Evolutionary conservation across 73 alveolate genomes (phyloP).

Genomic region (Tetrahymena thermophila): DNA sequence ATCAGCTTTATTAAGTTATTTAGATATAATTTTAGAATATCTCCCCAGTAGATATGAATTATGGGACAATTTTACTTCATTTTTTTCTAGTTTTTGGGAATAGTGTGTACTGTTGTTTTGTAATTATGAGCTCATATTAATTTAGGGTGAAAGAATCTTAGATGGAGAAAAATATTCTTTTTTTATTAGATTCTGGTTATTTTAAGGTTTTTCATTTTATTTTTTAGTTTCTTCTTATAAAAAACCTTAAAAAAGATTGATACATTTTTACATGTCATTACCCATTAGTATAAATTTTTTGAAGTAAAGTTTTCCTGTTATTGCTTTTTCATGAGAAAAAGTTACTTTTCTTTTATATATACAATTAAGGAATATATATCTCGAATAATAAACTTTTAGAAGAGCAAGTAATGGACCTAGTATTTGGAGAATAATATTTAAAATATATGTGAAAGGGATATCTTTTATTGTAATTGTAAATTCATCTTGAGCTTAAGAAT

Average conservation of each 20-base stretch:
- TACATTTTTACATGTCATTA: not conserved
- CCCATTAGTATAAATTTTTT: not conserved
- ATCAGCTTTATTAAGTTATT: not conserved
- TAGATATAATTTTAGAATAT: not conserved
- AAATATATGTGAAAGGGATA: not conserved
- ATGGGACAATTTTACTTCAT: not conserved
- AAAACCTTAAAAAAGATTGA: not conserved
- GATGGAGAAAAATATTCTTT: not conserved
- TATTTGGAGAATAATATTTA: not conserved
- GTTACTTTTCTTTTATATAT: not conserved
- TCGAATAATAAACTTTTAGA: not conserved
- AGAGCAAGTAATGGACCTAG: not conserved
- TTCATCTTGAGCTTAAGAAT: not conserved
- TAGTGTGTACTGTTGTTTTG: too few relatives aligned
- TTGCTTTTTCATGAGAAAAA: not conserved
- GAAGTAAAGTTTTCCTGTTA: not conserved
- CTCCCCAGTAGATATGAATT: not conserved
- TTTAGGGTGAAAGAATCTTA: not conserved
- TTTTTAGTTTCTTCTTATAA: not conserved
- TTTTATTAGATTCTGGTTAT: not conserved
- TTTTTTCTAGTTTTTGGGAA: too few relatives aligned
- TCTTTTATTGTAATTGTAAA: not conserved
- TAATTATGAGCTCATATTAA: too few relatives aligned
- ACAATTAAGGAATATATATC: not conserved
- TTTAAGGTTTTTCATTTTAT: not conserved